phyloP scores from a whole-genome alignment of 176 grass and related monocot species.

The Eleusine coracana region DNA sequence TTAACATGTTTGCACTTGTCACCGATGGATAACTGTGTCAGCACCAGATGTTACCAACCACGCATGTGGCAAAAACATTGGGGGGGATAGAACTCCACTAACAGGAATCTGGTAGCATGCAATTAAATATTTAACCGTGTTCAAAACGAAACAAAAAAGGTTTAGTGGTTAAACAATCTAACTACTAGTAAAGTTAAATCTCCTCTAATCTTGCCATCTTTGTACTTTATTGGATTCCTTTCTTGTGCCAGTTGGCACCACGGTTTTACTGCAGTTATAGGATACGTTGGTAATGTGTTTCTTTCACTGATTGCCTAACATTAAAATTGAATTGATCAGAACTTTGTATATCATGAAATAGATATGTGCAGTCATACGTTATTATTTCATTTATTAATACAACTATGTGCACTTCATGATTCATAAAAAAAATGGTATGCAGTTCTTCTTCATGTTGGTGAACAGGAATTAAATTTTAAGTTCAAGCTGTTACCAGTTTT shows the following conservation, averaged over 20 bases:
- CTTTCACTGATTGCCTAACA: neutral
- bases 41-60: neutral
- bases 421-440: no score
- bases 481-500: neutral
- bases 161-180: conserved; percentile 1
- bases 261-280: neutral
- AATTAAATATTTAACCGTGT: neutral
- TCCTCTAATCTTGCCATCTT: neutral
- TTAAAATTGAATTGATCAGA: neutral
- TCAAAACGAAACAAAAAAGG: neutral
- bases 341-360: neutral
- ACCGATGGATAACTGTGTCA: neutral
- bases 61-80: neutral
- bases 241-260: neutral
- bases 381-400: neutral
- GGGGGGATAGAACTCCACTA: neutral
- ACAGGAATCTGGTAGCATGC: neutral
- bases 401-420: no score
- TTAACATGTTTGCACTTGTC: neutral
- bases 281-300: neutral
- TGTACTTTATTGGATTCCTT: neutral
- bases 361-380: neutral
- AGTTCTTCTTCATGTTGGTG: neutral
- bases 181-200: neutral
- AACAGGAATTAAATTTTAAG: neutral